Conservation (phyloP, 2,329 filamentous ascomycete genomes). For the Hypoxylon sp. region DNA sequence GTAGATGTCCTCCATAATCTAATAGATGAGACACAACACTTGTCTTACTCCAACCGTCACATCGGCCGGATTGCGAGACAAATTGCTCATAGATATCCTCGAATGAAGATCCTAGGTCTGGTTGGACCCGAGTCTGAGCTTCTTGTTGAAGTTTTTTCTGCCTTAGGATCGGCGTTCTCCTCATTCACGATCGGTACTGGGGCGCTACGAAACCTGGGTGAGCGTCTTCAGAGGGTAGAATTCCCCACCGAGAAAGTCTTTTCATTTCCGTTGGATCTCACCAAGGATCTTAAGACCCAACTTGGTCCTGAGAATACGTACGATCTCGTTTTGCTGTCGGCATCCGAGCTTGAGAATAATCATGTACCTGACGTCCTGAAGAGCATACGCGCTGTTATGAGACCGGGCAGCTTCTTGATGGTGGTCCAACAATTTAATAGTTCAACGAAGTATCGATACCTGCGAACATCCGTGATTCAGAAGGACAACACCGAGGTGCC, state of each 20-base stretch:
- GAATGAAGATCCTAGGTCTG: conserved; percentile 59
- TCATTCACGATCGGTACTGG: conserved; percentile 51
- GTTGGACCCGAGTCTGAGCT: conserved; percentile 54
- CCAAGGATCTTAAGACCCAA: conserved; percentile 30
- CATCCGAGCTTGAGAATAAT: conserved; percentile 53
- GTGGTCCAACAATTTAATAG: conserved; percentile 42
- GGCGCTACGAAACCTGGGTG: conserved; percentile 35
- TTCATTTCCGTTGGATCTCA: conserved; percentile 46
- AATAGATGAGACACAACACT: conserved; percentile 53
- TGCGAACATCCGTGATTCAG: conserved; percentile 17
- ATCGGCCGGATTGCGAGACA: conserved; percentile 56
- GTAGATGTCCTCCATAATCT: conserved; percentile 50
- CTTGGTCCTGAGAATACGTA: conserved; percentile 35
- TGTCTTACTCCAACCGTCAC: conserved; percentile 55
- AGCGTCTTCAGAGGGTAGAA: conserved; percentile 5
- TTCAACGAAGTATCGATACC: conserved; percentile 43
- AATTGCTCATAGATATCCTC: conserved; percentile 58
- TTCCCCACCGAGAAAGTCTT: conserved; percentile 27
- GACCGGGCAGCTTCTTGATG: conserved; percentile 58
- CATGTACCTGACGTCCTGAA: conserved; percentile 43
- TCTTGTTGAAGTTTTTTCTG: conserved; percentile 53
- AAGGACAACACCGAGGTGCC: conserved; percentile 36
- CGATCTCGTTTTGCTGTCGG: conserved; percentile 57
- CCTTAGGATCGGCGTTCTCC: conserved; percentile 53
- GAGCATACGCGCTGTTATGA: conserved; percentile 54